Conservation (phyloP, 352 stramenopile genomes). For the Phytophthora pistaciae region DNA sequence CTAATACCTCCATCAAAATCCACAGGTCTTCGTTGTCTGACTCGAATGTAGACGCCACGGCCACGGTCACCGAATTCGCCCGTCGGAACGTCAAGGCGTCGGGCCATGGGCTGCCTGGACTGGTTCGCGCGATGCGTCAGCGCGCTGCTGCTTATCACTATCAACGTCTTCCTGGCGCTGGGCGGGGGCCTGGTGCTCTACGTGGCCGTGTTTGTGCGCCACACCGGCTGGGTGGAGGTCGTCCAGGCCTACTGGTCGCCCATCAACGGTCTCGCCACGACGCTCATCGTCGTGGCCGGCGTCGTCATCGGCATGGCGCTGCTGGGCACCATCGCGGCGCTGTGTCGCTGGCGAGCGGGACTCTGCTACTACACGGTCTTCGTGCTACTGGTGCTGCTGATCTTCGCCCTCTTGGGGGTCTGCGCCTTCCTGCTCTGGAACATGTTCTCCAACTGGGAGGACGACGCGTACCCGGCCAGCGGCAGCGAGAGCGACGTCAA, state of each 20-base stretch:
- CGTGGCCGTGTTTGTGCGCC: conserved; percentile 49
- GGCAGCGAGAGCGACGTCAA: conserved; percentile 53
- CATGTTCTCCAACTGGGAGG: conserved; percentile 57
- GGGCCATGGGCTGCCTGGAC: conserved; percentile 38
- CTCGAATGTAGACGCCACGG: conserved; percentile 16
- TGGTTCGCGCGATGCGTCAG: conserved; percentile 41
- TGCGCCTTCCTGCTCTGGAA: conserved; percentile 54
- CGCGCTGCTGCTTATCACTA: conserved; percentile 54
- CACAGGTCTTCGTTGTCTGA: conserved; percentile 10
- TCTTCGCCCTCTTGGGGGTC: conserved; percentile 57
- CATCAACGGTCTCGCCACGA: conserved; percentile 50
- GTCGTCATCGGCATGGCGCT: conserved; percentile 63
- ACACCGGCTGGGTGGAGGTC: conserved; percentile 65
- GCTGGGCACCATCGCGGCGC: conserved; percentile 59
- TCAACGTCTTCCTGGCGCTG: conserved; percentile 70
- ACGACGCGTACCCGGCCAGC: conserved; percentile 51
- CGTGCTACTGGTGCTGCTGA: conserved; percentile 55
- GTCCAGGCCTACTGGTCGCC: conserved; percentile 56
- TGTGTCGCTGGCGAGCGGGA: conserved; percentile 58
- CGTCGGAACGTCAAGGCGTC: not conserved
- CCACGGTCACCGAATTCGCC: conserved; percentile 12
- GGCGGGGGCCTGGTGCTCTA: conserved; percentile 65
- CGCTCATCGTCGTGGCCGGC: conserved; percentile 54
- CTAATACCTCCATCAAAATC: not conserved
- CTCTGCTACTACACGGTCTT: conserved; percentile 68